phyloP scores from a whole-genome alignment of 2,329 filamentous ascomycete genomes.

The Magnaporthales sp. region DNA sequence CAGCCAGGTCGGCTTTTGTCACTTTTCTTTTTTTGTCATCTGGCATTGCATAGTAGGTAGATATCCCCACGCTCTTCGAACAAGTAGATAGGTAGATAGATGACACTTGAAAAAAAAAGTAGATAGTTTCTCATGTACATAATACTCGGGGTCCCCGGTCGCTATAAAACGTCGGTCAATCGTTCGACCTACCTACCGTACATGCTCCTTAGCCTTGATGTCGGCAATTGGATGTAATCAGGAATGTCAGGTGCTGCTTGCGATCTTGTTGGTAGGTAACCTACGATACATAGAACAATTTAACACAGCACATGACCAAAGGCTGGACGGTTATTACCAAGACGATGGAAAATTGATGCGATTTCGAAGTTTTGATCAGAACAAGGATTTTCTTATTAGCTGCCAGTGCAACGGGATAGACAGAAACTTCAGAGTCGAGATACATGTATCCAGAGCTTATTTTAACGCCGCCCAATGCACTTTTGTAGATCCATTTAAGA shows the following conservation, averaged over 20 bases:
- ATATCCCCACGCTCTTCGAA: neutral
- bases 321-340: too few relatives aligned
- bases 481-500: conserved; percentile 7
- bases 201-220: too few relatives aligned
- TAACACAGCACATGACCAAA: too few relatives aligned
- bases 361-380: neutral
- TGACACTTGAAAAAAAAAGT: neutral
- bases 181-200: too few relatives aligned
- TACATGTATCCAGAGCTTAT: neutral
- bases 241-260: too few relatives aligned
- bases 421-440: neutral
- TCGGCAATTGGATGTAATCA: too few relatives aligned
- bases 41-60: neutral
- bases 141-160: neutral
- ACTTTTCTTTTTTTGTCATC: neutral
- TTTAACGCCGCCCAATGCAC: conserved; percentile 10
- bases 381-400: neutral
- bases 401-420: neutral
- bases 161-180: too few relatives aligned
- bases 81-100: neutral
- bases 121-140: neutral
- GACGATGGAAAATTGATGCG: neutral
- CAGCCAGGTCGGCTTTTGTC: too few relatives aligned
- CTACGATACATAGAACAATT: too few relatives aligned
- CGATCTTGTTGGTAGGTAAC: too few relatives aligned